phyloP scores from a whole-genome alignment of 2,329 filamentous ascomycete species.

The Aspergillus pseudonomiae region DNA sequence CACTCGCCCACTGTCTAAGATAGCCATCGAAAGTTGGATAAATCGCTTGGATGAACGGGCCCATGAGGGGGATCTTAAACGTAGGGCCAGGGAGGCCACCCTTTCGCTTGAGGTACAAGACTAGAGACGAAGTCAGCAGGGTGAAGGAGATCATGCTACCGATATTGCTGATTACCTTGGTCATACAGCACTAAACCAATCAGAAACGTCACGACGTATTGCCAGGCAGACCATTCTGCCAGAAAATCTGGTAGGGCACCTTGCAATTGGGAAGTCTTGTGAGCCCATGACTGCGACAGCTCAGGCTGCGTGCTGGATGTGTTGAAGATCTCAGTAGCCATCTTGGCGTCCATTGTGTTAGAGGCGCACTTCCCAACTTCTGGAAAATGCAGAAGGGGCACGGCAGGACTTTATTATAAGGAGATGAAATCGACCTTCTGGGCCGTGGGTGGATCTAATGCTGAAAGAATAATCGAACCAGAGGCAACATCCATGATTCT shows the following conservation, averaged over 20 bases:
- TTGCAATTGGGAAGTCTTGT: not conserved
- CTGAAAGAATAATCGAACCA: not conserved
- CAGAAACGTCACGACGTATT: slow-evolving; percentile 56
- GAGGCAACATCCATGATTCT: not conserved
- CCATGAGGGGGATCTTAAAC: slow-evolving; percentile 78
- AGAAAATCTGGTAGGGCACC: slow-evolving; percentile 1
- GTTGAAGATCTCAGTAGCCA: slow-evolving; percentile 17
- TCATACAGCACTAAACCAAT: slow-evolving; percentile 74
- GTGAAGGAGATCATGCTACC: not conserved
- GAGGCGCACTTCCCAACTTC: not conserved
- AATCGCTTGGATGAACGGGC: slow-evolving; percentile 82
- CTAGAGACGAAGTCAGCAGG: slow-evolving; percentile 43
- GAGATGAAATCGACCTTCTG: not conserved
- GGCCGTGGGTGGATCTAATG: not conserved
- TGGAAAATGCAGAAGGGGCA: not conserved
- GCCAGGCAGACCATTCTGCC: slow-evolving; percentile 45
- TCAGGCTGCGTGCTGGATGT: slow-evolving; percentile 14
- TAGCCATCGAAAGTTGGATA: slow-evolving; percentile 86
- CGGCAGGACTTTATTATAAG: not conserved
- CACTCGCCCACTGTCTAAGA: slow-evolving; percentile 81
- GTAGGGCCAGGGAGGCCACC: slow-evolving; percentile 69
- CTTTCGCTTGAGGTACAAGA: slow-evolving; percentile 70
- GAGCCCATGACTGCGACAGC: slow-evolving; percentile 11
- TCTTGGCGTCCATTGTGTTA: slow-evolving; percentile 1
- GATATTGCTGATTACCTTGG: slow-evolving; percentile 61